phyloP scores from a whole-genome alignment of 805 yeast genomes.

The Brettanomyces nanus region DNA sequence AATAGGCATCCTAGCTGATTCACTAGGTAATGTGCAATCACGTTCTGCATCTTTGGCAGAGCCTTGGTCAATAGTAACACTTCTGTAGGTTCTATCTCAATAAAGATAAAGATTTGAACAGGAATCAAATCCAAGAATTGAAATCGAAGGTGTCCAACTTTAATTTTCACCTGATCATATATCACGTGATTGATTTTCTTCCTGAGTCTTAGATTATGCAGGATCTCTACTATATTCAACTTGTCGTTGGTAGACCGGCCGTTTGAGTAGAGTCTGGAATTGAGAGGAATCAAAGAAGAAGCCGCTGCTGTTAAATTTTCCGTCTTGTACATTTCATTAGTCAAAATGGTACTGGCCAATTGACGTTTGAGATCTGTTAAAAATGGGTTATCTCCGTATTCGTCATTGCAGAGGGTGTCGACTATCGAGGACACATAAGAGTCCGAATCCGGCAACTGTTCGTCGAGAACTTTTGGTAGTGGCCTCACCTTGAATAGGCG shows the following conservation, averaged over 20 bases:
- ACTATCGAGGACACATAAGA: slow-evolving; percentile 12
- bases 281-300: slow-evolving; percentile 15
- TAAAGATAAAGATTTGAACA: slow-evolving; percentile 20
- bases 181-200: slow-evolving; percentile 17
- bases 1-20: slow-evolving; percentile 18
- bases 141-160: slow-evolving; percentile 24
- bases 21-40: slow-evolving; percentile 15
- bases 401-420: slow-evolving; percentile 20
- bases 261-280: slow-evolving; percentile 15
- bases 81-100: slow-evolving; percentile 16
- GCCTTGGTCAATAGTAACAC: slow-evolving; percentile 14
- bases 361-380: slow-evolving; percentile 12
- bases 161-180: slow-evolving; percentile 4
- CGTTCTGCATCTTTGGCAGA: slow-evolving; percentile 15
- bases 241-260: slow-evolving; percentile 16
- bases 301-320: neutral
- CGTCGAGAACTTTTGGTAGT: slow-evolving; percentile 26
- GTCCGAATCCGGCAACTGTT: neutral
- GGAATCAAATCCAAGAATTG: slow-evolving; percentile 20
- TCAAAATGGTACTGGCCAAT: slow-evolving; percentile 16
- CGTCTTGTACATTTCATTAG: slow-evolving; percentile 15
- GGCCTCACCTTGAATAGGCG: slow-evolving; percentile 5
- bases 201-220: slow-evolving; percentile 15
- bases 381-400: slow-evolving; percentile 11
- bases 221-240: slow-evolving; percentile 17